Percentiles rank a stretch among this genome's conserved stretches.
phyloP scores from a whole-genome alignment of 768 basidiomycete species.

The Rhodotorula taiwanensis region DNA sequence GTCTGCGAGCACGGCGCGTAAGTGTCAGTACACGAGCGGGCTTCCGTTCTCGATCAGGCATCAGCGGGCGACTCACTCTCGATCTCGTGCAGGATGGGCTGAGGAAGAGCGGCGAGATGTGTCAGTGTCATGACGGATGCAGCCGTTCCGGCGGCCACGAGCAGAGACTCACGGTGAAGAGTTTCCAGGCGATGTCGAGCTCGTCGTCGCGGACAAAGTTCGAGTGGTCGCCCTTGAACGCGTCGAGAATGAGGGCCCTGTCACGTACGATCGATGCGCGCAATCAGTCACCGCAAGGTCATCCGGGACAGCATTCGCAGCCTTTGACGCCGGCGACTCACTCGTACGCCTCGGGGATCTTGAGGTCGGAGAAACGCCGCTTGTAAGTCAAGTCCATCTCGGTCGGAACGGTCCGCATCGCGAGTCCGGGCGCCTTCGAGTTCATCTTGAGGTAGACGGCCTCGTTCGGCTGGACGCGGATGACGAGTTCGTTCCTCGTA shows the following conservation, averaged over 20 bases:
- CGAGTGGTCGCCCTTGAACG: constrained; percentile 94
- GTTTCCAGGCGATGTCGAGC: constrained; percentile 97
- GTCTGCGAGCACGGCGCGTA: constrained; percentile 54
- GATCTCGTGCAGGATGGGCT: constrained; percentile 50
- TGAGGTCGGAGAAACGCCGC: constrained; percentile 77
- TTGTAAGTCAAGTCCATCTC: constrained; percentile 99
- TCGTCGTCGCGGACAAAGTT: constrained; percentile 99
- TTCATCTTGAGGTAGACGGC: constrained; percentile 97
- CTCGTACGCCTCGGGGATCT: constrained; percentile 91
- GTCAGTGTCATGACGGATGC: background rate
- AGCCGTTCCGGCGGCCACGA: constrained; percentile 42
- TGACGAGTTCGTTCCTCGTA: constrained; percentile 90
- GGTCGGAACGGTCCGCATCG: constrained; percentile 81
- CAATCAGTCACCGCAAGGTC: constrained; percentile 11
- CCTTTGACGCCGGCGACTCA: too few species aligned
- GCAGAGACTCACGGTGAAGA: constrained; percentile 67
- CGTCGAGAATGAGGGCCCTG: constrained; percentile 86
- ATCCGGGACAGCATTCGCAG: too few species aligned
- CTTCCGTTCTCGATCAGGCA: background rate
- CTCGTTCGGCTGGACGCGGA: constrained; percentile 93
- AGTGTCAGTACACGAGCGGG: too few species aligned
- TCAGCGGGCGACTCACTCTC: constrained; percentile 10
- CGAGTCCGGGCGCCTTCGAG: constrained; percentile 83
- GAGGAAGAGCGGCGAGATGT: constrained; percentile 48
- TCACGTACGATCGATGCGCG: background rate